Evolutionary conservation across 2,329 filamentous ascomycete genomes (phyloP), one percentile per base, ranked within the genome.

Genomic region (Neopestalotiopsis sp.): DNA sequence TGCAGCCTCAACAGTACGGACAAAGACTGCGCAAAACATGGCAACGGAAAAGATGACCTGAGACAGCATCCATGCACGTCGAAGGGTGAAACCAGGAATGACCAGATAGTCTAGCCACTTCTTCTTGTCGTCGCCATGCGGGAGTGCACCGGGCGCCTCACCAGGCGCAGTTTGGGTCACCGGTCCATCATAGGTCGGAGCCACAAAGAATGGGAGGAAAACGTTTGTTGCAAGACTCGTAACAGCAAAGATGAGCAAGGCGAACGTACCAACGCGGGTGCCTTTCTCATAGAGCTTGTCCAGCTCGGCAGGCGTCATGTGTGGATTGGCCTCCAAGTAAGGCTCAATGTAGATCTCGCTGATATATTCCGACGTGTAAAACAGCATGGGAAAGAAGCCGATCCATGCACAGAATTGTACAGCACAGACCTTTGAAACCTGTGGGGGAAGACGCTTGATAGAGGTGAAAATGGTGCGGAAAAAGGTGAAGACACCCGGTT

Each of bases 351-450:
- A 97, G 68, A 98, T 93, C 77, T 97, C 94, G 71, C 93, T 95
- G 73, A 98, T 92, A 79, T 96, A 98, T 20, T 94, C 97, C 1
- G 94, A 97, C 4, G 94, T 94, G 83, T 98, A 98, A 82, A 97
- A 98, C 2, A 98, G 86, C 79, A 97, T 94, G 1, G 95, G 95
- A 75, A 98, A 98, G 89, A 95, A 98, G 66, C 94, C 95, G 68
- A 98, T 91, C 95, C 95, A 98, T 4, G 94, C 94, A 70, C 91
- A 95, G 74, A 95, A 90, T 78, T 96, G 93, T 0, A 95, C 92
- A 72, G 90, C 83, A 77, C 95, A 98, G 49, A 98, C 94, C 71
- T 89, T 91, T 71, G 88, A 88, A 72, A 96, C 94, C 80, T 97
- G 94, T 0, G 91, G 91, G 1, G 95, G 95, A 6, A 98, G 85